Base-by-base conservation (phyloP, 306 rosid genomes). In the Luffa acutangula region DNA sequence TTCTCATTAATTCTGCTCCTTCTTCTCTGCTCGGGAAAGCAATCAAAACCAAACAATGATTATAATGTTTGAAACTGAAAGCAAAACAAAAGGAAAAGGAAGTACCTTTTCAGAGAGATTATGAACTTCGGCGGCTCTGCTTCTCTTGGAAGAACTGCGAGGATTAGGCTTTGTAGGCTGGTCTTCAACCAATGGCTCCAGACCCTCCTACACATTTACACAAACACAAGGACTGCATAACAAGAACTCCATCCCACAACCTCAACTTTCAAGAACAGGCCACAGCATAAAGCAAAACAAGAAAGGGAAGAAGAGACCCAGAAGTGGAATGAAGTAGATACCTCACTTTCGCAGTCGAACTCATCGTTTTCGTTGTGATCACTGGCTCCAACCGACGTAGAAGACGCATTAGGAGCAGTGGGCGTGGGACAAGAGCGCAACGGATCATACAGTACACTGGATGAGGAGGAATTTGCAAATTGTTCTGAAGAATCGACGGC, bases 71-170 rank as follows among this genome's bases (percentile, higher is more conserved):
- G 31, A 25, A 25, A 25, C 1, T 4, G 14, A 13, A 34, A 78
- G 15, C 42, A 14, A 46, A 2, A 62, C 11, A 17, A 34, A 63
- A 21, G 56, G 5, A 36, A 21, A 45, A 67, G 43, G 36, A 60
- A 51, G 56, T 75, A 93, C 98, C 96, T 95, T 95, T 86, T 95
- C 98, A 20, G 98, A 92, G 87, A 95, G 77, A 82, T 95, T 95
- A 86, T 95, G 98, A 89, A 95, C 98, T 89, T 95, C 97, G 0
- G 98, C 96, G 77, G 98, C 98, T 87, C 98, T 87, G 86, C 93
- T 92, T 88, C 97, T 89, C 83, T 95, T 95, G 31, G 98, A 91
- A 72, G 98, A 87, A 82, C 82, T 76, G 78, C 95, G 85, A 48
- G 83, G 82, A 73, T 85, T 52, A 10, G 85, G 65, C 78, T 85